Evolutionary conservation across 352 stramenopile genomes (phyloP), one percentile per base, ranked within the genome.

Genomic region (Globisporangium ultimum): DNA sequence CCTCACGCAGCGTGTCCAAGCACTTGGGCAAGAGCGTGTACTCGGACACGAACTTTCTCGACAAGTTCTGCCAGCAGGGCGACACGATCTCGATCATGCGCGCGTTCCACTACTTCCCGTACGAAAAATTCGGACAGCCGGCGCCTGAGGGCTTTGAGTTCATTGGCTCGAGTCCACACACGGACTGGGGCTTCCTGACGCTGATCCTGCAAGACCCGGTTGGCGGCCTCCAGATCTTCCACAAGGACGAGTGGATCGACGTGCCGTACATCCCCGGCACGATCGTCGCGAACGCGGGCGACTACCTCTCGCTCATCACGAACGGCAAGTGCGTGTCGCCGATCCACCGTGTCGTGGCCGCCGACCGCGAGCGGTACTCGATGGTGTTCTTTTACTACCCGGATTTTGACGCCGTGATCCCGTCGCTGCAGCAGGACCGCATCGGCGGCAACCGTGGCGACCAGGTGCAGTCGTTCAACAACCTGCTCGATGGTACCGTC

Each of bases 361-460:
- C 89, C 58, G 80, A 87, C 47, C 70, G 72, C 41, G 82, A 93
- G 56, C 82, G 84, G 45, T 87, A 84, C 68, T 93, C 84, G 50
- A 84, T 91, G 61, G 82, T 91, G 43, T 91, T 90, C 59, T 93
- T 93, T 68, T 93, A 89, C 70, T 91, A 93, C 53, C 84, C 84
- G 13, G 77, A 87, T 74, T 92, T 88, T 56, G 79, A 87, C 47
- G 80, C 80, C 11, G 76, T 84, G 28, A 87, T 92, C 48, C 82
- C 82, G 24, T 48, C 55, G 32, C 59, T 65, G 15, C 53, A 55
- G 1, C 49, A 65, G 43, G 42, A 58, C 17, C 73, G 75, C 38
- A 86, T 87, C 47, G 77, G 69, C 20, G 78, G 75, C 12, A 71
- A 83, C 56, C 68, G 59, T 20, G 60, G 63, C 18, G 62, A 32